phyloP scores from a whole-genome alignment of 208 protist genomes.

The Polymyxa betae region DNA sequence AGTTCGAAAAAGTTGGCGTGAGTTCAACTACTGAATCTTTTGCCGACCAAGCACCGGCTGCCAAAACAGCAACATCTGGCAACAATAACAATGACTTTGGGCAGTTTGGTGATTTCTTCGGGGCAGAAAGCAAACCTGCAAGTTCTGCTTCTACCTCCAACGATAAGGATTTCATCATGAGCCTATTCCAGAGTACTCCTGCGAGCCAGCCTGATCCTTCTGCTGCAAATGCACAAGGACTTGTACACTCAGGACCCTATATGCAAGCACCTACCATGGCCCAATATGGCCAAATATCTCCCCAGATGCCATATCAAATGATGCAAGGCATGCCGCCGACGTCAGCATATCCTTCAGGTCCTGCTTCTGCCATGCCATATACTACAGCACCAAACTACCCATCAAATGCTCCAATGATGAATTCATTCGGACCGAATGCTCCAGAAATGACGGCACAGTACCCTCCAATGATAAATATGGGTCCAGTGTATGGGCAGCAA shows the following conservation, averaged over 20 bases:
- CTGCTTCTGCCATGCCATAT: too few species aligned
- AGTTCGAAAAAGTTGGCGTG: neutral
- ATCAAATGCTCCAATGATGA: too few species aligned
- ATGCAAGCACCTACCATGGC: neutral
- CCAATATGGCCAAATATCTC: neutral
- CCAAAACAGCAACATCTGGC: neutral
- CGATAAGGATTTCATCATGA: slow-evolving; percentile 27
- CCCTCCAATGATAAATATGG: too few species aligned
- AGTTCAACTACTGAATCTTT: too few species aligned
- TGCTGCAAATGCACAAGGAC: neutral
- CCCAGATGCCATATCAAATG: neutral
- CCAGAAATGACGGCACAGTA: too few species aligned
- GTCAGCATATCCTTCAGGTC: too few species aligned
- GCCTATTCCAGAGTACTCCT: slow-evolving; percentile 17
- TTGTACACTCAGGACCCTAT: neutral
- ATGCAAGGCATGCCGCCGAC: too few species aligned
- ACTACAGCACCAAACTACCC: too few species aligned
- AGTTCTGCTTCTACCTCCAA: neutral
- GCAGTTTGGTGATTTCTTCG: neutral
- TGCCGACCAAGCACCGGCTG: neutral
- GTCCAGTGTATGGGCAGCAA: too few species aligned
- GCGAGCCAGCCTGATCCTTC: neutral
- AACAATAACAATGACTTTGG: neutral
- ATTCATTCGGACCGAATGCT: too few species aligned
- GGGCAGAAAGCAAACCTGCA: neutral